Evolutionary conservation across 139 green algal genomes (phyloP), one percentile per base, ranked within the genome.

Genomic region (Klebsormidium nitens): DNA sequence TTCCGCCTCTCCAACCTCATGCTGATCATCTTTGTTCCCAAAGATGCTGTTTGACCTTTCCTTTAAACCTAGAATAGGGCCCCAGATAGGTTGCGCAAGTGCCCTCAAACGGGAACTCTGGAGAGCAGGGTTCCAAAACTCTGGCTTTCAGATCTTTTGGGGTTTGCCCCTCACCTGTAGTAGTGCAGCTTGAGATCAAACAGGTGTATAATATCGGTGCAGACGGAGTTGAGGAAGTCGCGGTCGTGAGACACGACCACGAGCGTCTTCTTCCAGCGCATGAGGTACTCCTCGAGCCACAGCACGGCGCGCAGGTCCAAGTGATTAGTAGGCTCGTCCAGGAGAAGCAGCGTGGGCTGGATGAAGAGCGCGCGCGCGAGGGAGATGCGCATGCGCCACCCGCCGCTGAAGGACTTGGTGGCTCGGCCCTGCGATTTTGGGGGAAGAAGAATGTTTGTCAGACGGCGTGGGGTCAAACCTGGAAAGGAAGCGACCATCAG

Each of bases 271-370:
- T 99, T 99, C 89, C 91, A 98, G n/a, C 91, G 42, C 73, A 76
- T 75, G 63, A 93, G 80, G 79, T 96, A 95, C 83, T 95, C 89
- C 75, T 95, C 90, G 42, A 95, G 84, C 90, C 89, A 95, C 65
- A 96, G 77, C 56, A 93, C 90, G 0, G 92, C 92, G 32, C 91
- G 68, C 68, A 99, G 84, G 82, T 99, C 95, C 71, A 99, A 78
- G 66, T 99, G 95, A 82, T 99, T 99, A 42, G 95, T 99, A 28
- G 95, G 95, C 85, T 99, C 95, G 68, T 98, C 94, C 71, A 98
- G 87, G 73, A 99, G 83, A 74, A 98, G 85, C 71, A 99, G 84
- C 19, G 95, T 98, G 64, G 95, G 95, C 78, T 97, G 86, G 63
- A 99, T 94, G 85, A 95, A 99, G 35, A 98, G 88, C 1, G 95